Evolutionary conservation across 371 early-diverging fungal genomes (phyloP), one percentile per base, ranked within the genome.

Genomic region (Mucor saturninus): DNA sequence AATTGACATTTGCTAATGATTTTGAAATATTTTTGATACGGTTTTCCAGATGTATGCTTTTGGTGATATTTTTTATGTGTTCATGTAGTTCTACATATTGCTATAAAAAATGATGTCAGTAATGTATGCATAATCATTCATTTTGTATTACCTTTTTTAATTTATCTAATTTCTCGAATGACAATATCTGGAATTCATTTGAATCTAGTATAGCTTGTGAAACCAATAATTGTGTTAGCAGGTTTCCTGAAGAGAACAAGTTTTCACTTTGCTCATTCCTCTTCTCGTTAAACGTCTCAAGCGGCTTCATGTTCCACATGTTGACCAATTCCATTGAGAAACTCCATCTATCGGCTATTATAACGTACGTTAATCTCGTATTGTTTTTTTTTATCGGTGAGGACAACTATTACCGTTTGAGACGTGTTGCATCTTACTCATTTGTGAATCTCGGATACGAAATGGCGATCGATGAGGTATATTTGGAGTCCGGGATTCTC

Each of bases 181-280:
- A 58, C 28, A 87, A 61, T 13, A 83, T 63, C 51, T 82, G 72
- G 58, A 80, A 88, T 0, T 80, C 78, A 29, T 79, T 80, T 10
- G 89, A 79, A 66, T 87, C 89, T 4, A 88, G 72, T 10, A 86
- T 68, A 1, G 89, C 87, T 59, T 87, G 87, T 8, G 87, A 87
- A 21, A 87, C 73, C 37, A 85, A 42, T 30, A 87, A 61, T 67
- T 88, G 86, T 15, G 78, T 72, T 11, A 83, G 64, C 56, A 88
- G 61, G 21, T 80, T 51, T 30, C 53, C 57, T n/a, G 55, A 54
- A 35, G 58, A 54, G 37, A 64, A 58, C 45, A 55, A 49, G 40
- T 28, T 48, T 7, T 52, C 52, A 4, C 37, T 37, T 2, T 62
- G n/a, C 4, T 61, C 46, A 2, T 45, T 45, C 1, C 48, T 38